phyloP scores from a whole-genome alignment of 805 yeast genomes.

The Hanseniaspora guilliermondii region DNA sequence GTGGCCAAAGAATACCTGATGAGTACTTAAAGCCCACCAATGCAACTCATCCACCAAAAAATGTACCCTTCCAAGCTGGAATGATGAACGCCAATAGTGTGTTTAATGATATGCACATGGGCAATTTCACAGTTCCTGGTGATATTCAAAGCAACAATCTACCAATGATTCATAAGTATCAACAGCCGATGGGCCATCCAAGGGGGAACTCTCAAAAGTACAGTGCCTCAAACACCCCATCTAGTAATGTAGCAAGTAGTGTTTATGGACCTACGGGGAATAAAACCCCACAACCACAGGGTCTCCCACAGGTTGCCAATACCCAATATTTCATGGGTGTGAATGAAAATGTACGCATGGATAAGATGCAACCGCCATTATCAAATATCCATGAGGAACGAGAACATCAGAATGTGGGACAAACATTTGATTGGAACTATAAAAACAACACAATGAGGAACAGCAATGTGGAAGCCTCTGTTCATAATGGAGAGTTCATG shows the following conservation, averaged over 20 bases:
- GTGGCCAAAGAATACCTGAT: neutral
- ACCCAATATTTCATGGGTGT: neutral
- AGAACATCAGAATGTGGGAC: neutral
- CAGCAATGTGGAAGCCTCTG: neutral
- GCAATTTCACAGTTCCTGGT: neutral
- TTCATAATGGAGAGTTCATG: neutral
- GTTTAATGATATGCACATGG: neutral
- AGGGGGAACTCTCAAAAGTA: neutral
- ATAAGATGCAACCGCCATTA: neutral
- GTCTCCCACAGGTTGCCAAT: neutral
- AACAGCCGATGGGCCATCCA: neutral
- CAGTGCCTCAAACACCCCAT: neutral
- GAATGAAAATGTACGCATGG: neutral
- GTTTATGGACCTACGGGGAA: neutral
- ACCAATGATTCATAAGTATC: neutral
- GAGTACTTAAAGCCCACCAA: neutral
- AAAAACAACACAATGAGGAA: neutral
- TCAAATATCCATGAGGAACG: neutral
- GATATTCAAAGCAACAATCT: neutral
- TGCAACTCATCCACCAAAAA: neutral
- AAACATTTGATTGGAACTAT: neutral
- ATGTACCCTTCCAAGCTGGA: neutral
- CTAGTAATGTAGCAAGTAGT: neutral
- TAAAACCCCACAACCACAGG: neutral
- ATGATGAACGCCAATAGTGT: neutral